Percentiles rank a stretch among this genome's conserved stretches.
phyloP scores from a whole-genome alignment of 2,329 filamentous ascomycete species.

The Neospermospora avenae region DNA sequence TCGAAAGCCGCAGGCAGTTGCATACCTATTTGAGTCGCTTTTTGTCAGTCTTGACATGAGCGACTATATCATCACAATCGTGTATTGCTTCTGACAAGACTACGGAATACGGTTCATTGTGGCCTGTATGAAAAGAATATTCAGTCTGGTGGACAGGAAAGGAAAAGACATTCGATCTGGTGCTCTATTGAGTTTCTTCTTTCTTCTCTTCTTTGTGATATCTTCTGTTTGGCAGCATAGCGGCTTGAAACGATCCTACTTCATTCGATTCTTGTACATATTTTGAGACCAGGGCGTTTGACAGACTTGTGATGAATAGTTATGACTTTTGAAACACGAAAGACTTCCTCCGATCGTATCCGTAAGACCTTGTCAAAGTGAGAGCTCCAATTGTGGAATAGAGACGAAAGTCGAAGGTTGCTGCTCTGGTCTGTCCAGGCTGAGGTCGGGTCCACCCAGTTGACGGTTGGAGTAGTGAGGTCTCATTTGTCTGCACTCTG shows the following conservation, averaged over 20 bases:
- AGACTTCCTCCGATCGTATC: too few relatives aligned
- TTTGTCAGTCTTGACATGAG: constrained; percentile 12
- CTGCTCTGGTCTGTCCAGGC: too few relatives aligned
- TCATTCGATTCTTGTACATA: constrained; percentile 28
- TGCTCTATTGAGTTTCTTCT: constrained; percentile 21
- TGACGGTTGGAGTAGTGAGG: too few relatives aligned
- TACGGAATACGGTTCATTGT: constrained; percentile 25
- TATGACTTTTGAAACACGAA: not conserved
- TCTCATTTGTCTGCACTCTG: too few relatives aligned
- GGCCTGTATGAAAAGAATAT: constrained; percentile 27
- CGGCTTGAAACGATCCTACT: constrained; percentile 20
- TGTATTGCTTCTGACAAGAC: constrained; percentile 31
- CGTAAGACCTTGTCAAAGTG: too few relatives aligned
- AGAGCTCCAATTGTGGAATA: too few relatives aligned
- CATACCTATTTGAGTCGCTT: constrained; percentile 28
- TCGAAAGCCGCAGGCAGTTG: constrained; percentile 31
- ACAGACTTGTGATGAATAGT: constrained; percentile 4
- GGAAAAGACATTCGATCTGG: constrained; percentile 34
- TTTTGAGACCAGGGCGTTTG: constrained; percentile 4
- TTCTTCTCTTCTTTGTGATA: constrained; percentile 18
- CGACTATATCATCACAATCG: constrained; percentile 18
- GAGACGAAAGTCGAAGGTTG: too few relatives aligned
- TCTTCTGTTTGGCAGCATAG: constrained; percentile 20
- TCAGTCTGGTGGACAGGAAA: constrained; percentile 29
- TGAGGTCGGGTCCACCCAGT: too few relatives aligned